Base-by-base conservation (phyloP, 2,329 filamentous ascomycete genomes). In the Fusarium chuoi region DNA sequence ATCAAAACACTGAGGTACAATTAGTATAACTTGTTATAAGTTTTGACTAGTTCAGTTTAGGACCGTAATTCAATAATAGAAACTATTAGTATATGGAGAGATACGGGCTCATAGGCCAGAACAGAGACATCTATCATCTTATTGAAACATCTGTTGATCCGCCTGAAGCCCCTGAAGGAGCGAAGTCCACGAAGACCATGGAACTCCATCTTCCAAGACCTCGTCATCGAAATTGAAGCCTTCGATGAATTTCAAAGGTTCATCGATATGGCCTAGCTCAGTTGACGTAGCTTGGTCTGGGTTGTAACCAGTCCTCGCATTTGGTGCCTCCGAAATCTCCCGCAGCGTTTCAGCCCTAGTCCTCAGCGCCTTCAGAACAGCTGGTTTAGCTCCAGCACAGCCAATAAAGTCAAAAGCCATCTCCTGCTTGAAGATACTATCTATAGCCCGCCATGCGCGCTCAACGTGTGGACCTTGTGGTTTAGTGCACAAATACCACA, bases 61-160 rank as follows among this genome's bases (percentile, higher is more conserved):
- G n/a, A n/a, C n/a, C n/a, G n/a, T n/a, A 13, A 30, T 30, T 30
- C 30, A 11, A 30, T 30, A 30, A 30, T 13, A 30, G 30, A 28
- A 28, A 7, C 28, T 28, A 28, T 28, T 28, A 6, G n/a, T 28
- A 28, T 28, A 28, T 3, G 8, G 7, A 28, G 28, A 28, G 28
- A 5, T 18, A 13, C 11, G 6, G 6, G 0, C n/a, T 14, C 8
- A 3, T 15, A 5, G 28, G 12, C 6, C 3, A 20, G n/a, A 35
- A 20, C 2, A 24, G 0, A 15, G 7, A 14, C 4, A 2, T 2
- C 3, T 35, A 0, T 14, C 3, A 3, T 4, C 12, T 35, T 28
- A 28, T 26, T 33, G 20, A 22, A 48, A n/a, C 7, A 35, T 4
- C 11, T 12, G 11, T 14, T 35, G 13, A 26, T 52, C 45, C 5